These are phyloP conservation scores for Monilinia polystroma DNA, from an alignment of 2,329 filamentous ascomycete species.

Conservation along the genomic window DNA sequence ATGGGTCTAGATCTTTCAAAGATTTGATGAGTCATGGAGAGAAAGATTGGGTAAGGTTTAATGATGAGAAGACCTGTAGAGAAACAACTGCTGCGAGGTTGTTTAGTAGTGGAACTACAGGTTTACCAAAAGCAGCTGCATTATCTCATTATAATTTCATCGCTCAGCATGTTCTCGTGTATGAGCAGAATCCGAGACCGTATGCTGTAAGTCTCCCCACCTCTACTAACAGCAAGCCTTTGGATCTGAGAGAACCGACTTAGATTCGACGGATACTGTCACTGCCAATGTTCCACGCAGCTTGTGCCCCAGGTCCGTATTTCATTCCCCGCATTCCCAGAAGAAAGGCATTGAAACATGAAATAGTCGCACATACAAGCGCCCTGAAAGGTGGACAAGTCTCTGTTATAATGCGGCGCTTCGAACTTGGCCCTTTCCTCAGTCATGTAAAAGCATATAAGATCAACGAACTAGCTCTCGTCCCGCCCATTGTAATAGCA, in stretches of 20 bases:
- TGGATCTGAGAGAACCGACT: conserved; percentile 34
- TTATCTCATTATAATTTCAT: too few species aligned
- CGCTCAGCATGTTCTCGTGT: too few species aligned
- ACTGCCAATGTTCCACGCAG: conserved; percentile 57
- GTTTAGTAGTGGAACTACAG: too few species aligned
- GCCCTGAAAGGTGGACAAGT: conserved; percentile 29
- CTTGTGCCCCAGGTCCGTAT: conserved; percentile 61
- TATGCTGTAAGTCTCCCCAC: too few species aligned
- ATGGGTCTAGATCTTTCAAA: conserved; percentile 31
- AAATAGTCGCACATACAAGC: conserved; percentile 65
- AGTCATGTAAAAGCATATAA: conserved; percentile 64
- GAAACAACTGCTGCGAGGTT: too few species aligned
- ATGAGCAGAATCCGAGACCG: too few species aligned
- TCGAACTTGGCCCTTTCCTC: conserved; percentile 72
- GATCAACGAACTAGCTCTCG: conserved; percentile 64
- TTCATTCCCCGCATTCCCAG: too few species aligned
- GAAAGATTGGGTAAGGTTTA: conserved; percentile 34
- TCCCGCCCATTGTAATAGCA: conserved; percentile 73
- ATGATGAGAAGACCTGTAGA: too few species aligned
- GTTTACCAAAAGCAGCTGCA: too few species aligned
- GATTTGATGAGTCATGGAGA: conserved; percentile 32
- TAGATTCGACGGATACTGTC: conserved; percentile 50
- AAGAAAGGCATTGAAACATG: neutral
- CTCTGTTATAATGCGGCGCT: conserved; percentile 61
- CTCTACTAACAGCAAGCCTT: too few species aligned